phyloP scores from a whole-genome alignment of 768 basidiomycete genomes.

The Panus rudis region DNA sequence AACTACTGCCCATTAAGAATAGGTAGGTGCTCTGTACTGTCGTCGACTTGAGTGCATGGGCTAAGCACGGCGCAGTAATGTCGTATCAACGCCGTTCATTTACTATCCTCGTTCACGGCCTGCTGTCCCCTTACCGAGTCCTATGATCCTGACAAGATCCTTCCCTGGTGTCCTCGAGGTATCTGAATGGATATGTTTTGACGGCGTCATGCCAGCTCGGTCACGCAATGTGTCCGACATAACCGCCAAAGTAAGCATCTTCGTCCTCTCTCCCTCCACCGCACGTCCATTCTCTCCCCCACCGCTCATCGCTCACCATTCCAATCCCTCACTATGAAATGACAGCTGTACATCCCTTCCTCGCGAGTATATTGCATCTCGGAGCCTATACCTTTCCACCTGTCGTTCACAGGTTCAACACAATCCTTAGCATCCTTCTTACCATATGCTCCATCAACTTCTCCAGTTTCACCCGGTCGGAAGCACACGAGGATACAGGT shows the following conservation, averaged over 20 bases:
- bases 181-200: slow-evolving; percentile 45
- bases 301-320: background rate
- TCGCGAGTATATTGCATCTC: slow-evolving; percentile 52
- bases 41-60: background rate
- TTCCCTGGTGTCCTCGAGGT: slow-evolving; percentile 32
- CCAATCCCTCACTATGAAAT: background rate
- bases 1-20: slow-evolving; percentile 42
- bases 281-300: background rate
- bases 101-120: slow-evolving; percentile 66
- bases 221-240: slow-evolving; percentile 22
- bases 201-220: slow-evolving; percentile 26
- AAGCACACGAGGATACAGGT: slow-evolving; percentile 49
- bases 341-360: slow-evolving; percentile 46
- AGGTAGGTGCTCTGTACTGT: slow-evolving; percentile 50
- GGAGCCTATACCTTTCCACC: slow-evolving; percentile 60
- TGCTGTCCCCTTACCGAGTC: slow-evolving; percentile 40
- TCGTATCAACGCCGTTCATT: slow-evolving; percentile 52
- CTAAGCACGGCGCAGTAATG: slow-evolving; percentile 25
- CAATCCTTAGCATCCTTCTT: slow-evolving; percentile 53
- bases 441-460: slow-evolving; percentile 45
- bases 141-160: slow-evolving; percentile 26
- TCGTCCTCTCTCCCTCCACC: background rate
- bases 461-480: slow-evolving; percentile 21
- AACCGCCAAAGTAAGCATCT: slow-evolving; percentile 25
- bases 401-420: slow-evolving; percentile 50